Conservation (phyloP, 169 alveolate species). For the Cryptosporidium ryanae region DNA sequence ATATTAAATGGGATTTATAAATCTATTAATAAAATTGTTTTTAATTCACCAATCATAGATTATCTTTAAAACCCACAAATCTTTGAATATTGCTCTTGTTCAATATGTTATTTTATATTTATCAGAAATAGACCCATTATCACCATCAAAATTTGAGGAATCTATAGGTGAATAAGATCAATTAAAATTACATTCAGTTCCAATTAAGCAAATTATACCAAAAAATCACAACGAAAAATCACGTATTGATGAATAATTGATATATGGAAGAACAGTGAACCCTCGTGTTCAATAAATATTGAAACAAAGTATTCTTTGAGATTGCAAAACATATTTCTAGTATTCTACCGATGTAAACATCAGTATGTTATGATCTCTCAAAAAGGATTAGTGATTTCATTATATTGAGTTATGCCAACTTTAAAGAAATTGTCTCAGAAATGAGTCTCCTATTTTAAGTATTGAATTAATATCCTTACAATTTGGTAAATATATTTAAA, state of each 20-base stretch:
- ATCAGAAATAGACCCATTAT: neutral
- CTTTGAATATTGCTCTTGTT: neutral
- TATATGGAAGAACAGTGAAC: slow-evolving; percentile 18
- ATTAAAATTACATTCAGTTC: neutral
- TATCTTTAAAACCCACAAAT: slow-evolving; percentile 5
- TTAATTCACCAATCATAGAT: slow-evolving; percentile 43
- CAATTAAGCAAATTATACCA: slow-evolving; percentile 14
- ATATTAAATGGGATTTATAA: neutral
- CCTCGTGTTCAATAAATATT: slow-evolving; percentile 19
- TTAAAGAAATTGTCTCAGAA: neutral
- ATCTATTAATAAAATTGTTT: slow-evolving; percentile 3
- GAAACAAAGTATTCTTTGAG: slow-evolving; percentile 15
- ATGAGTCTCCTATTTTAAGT: neutral
- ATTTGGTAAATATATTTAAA: neutral
- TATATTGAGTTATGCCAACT: neutral
- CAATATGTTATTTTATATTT: neutral
- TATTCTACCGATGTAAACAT: slow-evolving; percentile 45
- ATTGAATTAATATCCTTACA: neutral
- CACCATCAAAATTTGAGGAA: slow-evolving; percentile 4
- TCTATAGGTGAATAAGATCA: neutral
- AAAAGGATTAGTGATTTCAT: neutral
- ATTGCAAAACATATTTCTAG: slow-evolving; percentile 44
- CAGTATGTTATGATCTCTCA: neutral
- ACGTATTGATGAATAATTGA: slow-evolving; percentile 48
- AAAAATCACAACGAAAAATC: slow-evolving; percentile 41